Percentiles rank a stretch among this genome's conserved stretches.
Evolutionary conservation across 441 rosid genomes (phyloP).

Genomic region (Pelargonium citronellum): DNA sequence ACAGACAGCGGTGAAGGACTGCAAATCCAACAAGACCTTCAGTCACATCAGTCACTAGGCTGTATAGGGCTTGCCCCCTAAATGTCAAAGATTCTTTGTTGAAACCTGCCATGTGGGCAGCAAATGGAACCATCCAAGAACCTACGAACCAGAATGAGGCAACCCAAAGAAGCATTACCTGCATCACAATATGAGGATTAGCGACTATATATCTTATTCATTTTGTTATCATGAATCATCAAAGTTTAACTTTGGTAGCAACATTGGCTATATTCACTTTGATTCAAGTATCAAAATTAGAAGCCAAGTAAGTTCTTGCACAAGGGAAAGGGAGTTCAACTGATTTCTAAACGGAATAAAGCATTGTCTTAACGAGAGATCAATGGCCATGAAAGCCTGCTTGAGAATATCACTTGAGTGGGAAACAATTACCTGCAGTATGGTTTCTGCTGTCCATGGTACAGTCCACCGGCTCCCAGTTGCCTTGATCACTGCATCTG

Average conservation of each 20-base stretch:
- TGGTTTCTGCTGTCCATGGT: slow-evolving; percentile 10
- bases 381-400: not conserved
- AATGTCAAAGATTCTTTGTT: not conserved
- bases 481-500: slow-evolving; percentile 5
- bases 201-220: no score
- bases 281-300: not conserved
- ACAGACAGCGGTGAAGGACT: not conserved
- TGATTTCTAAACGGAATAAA: not conserved
- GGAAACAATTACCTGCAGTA: not conserved
- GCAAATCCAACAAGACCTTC: not conserved
- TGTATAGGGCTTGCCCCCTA: not conserved
- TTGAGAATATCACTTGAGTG: no score
- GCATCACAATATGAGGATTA: not conserved
- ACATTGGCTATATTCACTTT: not conserved
- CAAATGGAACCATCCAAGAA: not conserved
- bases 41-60: not conserved
- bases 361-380: not conserved
- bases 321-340: not conserved
- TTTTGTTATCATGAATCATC: no score
- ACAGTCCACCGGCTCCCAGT: slow-evolving; percentile 4
- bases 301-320: not conserved
- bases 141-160: slow-evolving; percentile 9
- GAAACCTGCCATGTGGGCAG: not conserved
- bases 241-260: no score
- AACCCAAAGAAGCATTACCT: slow-evolving; percentile 8